phyloP scores from a whole-genome alignment of 495 filamentous ascomycete species.

The Penicillium odoratum region DNA sequence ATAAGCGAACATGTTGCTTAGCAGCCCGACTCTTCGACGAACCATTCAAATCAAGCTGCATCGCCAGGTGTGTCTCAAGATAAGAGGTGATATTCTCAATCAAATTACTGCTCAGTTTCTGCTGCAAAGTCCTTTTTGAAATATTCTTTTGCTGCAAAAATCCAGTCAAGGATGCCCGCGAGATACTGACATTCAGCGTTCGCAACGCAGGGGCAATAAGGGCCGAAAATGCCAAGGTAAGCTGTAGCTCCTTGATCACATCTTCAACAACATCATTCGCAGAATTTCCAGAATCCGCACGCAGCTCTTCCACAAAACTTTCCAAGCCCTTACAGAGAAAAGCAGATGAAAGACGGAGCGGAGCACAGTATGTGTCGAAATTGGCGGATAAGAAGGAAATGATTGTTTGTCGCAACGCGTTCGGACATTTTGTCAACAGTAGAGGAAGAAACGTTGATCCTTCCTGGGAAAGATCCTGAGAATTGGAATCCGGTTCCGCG shows the following conservation, averaged over 20 bases:
- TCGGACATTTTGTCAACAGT: constrained; percentile 54
- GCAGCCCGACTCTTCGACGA: constrained; percentile 14
- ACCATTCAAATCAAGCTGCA: constrained; percentile 45
- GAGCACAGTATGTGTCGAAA: constrained; percentile 53
- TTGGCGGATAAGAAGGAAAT: constrained; percentile 47
- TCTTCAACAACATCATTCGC: constrained; percentile 26
- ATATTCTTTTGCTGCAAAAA: constrained; percentile 22
- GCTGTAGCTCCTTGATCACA: constrained; percentile 40
- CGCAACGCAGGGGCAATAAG: constrained; percentile 45
- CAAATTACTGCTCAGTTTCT: constrained; percentile 33
- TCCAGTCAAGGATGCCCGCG: constrained; percentile 31
- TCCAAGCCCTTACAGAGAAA: constrained; percentile 40
- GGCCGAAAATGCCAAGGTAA: constrained; percentile 41
- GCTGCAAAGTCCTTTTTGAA: constrained; percentile 13
- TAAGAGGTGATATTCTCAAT: constrained; percentile 44
- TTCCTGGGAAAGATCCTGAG: constrained; percentile 6
- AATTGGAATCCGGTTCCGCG: constrained; percentile 11
- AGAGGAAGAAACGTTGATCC: constrained; percentile 51
- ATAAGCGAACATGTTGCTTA: constrained; percentile 43
- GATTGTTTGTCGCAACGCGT: constrained; percentile 49
- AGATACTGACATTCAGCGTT: constrained; percentile 47
- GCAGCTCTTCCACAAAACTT: constrained; percentile 28
- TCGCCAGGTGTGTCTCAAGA: constrained; percentile 47
- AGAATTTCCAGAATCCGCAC: not conserved
- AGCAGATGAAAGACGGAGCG: constrained; percentile 38